Evolutionary conservation across 139 green algal genomes (phyloP), one percentile per base, ranked within the genome.

Genomic region (Marvania coccoides): DNA sequence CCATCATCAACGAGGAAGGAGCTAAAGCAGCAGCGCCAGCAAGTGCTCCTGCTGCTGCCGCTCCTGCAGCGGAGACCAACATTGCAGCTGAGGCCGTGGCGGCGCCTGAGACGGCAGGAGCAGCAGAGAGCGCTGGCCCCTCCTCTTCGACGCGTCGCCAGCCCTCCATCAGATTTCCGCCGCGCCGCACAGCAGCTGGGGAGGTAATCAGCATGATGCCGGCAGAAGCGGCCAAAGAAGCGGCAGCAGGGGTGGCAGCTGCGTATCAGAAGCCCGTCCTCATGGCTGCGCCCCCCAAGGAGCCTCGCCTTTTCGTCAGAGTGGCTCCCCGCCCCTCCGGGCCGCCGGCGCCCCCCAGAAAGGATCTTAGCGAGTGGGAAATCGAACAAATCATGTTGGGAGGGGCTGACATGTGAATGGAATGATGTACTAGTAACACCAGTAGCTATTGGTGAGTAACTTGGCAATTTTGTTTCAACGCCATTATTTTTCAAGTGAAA

Each of bases 331-430:
- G 47, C 33, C n/a, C 31, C 0, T 29, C 45, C 36, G 55, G 30
- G 14, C 55, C 7, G 15, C 35, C 35, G 8, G 26, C 45, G 19
- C n/a, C 47, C 46, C 31, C 31, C 14, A 24, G 31, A n/a, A 15
- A 53, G 23, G 75, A 75, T 10, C 46, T 85, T n/a, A 63, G 15
- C 7, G 71, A 83, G 5, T 26, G 40, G 6, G 78, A 85, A 8
- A 78, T 85, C 40, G 78, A 85, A 7, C 42, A 48, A 1, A 83
- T 85, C 45, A 78, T 83, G 63, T 53, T 85, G 46, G 78, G 78
- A 12, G 78, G 78, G 5, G 78, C 76, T 5, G 72, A 78, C n/a
- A n/a, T n/a, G n/a, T n/a, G n/a, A n/a, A n/a, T n/a, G n/a, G n/a
- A n/a, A n/a, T n/a, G n/a, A n/a, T n/a, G n/a, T n/a, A n/a, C n/a